These are phyloP conservation scores for Trichoderma erinaceum DNA, from an alignment of 495 filamentous ascomycete genomes.

Conservation along the genomic window DNA sequence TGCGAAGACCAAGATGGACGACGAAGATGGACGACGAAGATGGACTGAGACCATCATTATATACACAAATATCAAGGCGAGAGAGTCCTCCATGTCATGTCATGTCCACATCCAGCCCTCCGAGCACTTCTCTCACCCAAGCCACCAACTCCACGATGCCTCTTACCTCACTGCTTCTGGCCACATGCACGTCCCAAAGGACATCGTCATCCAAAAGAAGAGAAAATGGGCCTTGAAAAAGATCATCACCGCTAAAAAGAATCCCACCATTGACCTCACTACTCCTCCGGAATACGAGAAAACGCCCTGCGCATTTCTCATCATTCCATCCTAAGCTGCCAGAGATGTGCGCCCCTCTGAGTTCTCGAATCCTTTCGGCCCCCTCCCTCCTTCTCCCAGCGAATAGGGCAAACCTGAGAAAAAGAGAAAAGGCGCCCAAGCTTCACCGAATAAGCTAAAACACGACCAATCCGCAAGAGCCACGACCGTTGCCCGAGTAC, in stretches of 20 bases:
- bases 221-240: background rate
- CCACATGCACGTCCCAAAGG: background rate
- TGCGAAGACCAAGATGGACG: background rate
- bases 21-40: background rate
- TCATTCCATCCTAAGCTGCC: background rate
- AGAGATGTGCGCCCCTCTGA: background rate
- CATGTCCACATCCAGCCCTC: background rate
- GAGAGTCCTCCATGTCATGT: background rate
- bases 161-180: background rate
- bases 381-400: background rate
- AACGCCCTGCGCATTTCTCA: background rate
- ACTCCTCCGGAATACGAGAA: slow-evolving; percentile 2
- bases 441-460: background rate
- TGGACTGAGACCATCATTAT: background rate
- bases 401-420: background rate
- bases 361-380: background rate
- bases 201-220: background rate
- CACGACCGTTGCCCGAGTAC: background rate
- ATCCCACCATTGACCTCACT: background rate
- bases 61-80: background rate
- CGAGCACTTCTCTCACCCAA: background rate
- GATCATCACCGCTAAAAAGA: background rate
- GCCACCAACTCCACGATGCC: slow-evolving; percentile 8
- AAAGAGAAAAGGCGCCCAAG: background rate
- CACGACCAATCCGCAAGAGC: background rate